Percentiles rank a stretch among this genome's conserved stretches.
These are phyloP conservation scores for Penicillium sp. DNA, from an alignment of 2,329 filamentous ascomycete species.

Conservation along the genomic window DNA sequence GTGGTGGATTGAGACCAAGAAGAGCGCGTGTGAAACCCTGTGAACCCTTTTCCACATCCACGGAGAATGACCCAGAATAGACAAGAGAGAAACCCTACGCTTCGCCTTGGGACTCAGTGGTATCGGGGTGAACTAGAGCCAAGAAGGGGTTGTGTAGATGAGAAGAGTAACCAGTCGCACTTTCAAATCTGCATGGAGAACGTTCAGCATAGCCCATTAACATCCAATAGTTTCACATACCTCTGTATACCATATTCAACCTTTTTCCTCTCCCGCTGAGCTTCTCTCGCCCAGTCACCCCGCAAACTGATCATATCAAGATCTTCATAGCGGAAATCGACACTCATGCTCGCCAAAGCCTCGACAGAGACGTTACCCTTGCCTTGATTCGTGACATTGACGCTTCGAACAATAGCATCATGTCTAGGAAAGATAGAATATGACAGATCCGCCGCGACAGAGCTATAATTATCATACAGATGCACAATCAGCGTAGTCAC, in stretches of 20 bases:
- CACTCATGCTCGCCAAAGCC: slow-evolving; percentile 55
- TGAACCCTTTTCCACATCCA: slow-evolving; percentile 57
- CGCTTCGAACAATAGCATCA: slow-evolving; percentile 57
- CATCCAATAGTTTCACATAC: slow-evolving; percentile 30
- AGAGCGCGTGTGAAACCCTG: slow-evolving; percentile 57
- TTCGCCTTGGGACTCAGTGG: slow-evolving; percentile 57
- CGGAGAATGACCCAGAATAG: slow-evolving; percentile 58
- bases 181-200: slow-evolving; percentile 50
- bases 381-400: slow-evolving; percentile 56
- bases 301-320: slow-evolving; percentile 57
- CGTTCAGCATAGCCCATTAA: slow-evolving; percentile 17
- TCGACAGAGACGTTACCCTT: slow-evolving; percentile 50
- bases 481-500: slow-evolving; percentile 56
- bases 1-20: slow-evolving; percentile 56
- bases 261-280: slow-evolving; percentile 49
- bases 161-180: slow-evolving; percentile 57
- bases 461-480: slow-evolving; percentile 54
- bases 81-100: slow-evolving; percentile 61
- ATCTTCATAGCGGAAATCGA: slow-evolving; percentile 56
- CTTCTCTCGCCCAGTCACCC: slow-evolving; percentile 59
- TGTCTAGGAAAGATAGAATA: slow-evolving; percentile 60
- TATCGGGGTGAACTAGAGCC: slow-evolving; percentile 50
- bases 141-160: slow-evolving; percentile 62
- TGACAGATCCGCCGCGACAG: slow-evolving; percentile 53
- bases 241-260: slow-evolving; percentile 54